Evolutionary conservation across 2,329 filamentous ascomycete genomes (phyloP), one percentile per base, ranked within the genome.

Genomic region (Trichophyton simii): DNA sequence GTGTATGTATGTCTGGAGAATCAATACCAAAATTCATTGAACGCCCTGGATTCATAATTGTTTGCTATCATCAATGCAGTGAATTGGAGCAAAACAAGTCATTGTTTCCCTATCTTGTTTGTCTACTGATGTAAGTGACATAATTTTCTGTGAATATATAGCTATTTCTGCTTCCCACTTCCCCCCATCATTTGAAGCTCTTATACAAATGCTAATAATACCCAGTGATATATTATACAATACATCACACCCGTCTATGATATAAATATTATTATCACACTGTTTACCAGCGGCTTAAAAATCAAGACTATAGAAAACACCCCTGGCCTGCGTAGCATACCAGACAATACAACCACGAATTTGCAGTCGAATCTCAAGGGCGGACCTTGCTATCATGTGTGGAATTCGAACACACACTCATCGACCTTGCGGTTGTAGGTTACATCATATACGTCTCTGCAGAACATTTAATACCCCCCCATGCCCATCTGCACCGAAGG

Each of bases 361-460:
- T 50, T 52, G 20, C 8, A 38, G 11, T 13, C 11, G 13, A 38
- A 38, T 13, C 34, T 38, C 8, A 13, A 38, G 34, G 2, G 13
- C 34, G 13, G 2, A 52, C 8, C n/a, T 36, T 55, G 28, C 31
- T 36, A 55, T 2, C 6, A 67, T 67, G 64, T 67, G 65, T 57
- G 48, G 60, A 38, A 60, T 62, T 41, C 63, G 64, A 44, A 62
- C 61, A 13, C 63, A 66, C 41, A 28, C 59, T 41, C 63, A 67
- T 62, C 57, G 54, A 25, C 57, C 62, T 41, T 65, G 65, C 60
- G 54, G 58, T 18, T 67, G 65, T 60, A 59, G 59, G 41, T 59
- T 61, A 20, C 44, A 66, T 41, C 28, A 66, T 22, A 60, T 67
- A 44, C 61, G 57, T 52, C 38, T 66, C 58, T 66, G 63, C 61